Evolutionary conservation across 2,329 filamentous ascomycete species (phyloP).

Genomic region (Rachicladosporium sp.): DNA sequence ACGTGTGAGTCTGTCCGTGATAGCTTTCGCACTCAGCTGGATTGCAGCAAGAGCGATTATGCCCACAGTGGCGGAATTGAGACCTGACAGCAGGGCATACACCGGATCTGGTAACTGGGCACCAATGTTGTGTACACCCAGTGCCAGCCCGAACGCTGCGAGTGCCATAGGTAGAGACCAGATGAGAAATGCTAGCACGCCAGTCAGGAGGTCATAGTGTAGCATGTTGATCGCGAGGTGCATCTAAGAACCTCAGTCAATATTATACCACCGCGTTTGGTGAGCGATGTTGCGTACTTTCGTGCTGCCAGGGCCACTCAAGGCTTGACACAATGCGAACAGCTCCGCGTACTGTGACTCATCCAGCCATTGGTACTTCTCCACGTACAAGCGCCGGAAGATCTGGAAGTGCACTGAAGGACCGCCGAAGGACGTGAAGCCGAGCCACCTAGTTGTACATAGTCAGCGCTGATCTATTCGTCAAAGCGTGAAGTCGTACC

Average conservation of each 20-base stretch:
- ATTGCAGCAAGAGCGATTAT: constrained; percentile 60
- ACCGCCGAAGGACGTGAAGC: constrained; percentile 29
- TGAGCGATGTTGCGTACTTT: constrained; percentile 38
- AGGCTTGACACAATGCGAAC: constrained; percentile 55
- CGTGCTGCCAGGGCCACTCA: constrained; percentile 56
- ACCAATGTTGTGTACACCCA: constrained; percentile 51
- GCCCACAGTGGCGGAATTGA: constrained; percentile 61
- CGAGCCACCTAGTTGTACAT: constrained; percentile 4
- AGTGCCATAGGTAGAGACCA: constrained; percentile 60
- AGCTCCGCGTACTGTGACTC: constrained; percentile 61
- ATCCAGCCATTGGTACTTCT: constrained; percentile 50
- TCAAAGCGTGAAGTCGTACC: constrained; percentile 4
- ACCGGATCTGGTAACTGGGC: constrained; percentile 48
- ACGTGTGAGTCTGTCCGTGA: constrained; percentile 51
- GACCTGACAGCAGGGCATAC: constrained; percentile 57
- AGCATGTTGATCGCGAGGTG: constrained; percentile 55
- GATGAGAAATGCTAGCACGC: constrained; percentile 47
- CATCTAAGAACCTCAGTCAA: constrained; percentile 33
- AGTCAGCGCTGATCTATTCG: no score
- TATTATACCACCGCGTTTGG: no score
- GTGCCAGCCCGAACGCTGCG: constrained; percentile 55
- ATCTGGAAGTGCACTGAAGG: constrained; percentile 61
- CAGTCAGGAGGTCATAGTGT: constrained; percentile 46
- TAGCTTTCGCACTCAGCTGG: constrained; percentile 48
- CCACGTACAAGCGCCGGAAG: constrained; percentile 50